Base-by-base conservation (phyloP, 2,329 filamentous ascomycete species). In the Falciphora oryzae region DNA sequence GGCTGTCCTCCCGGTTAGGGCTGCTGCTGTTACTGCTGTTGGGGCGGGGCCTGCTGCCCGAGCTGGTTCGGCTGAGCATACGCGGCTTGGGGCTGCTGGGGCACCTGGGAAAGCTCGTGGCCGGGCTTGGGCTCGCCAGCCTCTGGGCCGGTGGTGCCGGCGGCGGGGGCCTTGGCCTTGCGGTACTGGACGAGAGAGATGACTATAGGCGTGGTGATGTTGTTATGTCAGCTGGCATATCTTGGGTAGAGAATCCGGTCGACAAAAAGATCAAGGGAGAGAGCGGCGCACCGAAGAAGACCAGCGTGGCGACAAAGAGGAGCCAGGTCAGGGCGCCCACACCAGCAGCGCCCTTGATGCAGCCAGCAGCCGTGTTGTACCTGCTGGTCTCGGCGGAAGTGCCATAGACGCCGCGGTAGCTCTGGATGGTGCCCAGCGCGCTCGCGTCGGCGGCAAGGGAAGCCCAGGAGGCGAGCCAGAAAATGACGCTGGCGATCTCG, bases 381-480 rank as follows among this genome's bases (percentile, higher is more conserved):
- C 53, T 31, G 10, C 1, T 2, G 13, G 65, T 59, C 32, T 64
- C 61, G 57, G 32, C 27, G 57, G 38, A 31, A 28, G 29, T 56
- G 65, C 57, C 38, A 58, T n/a, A 59, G 16, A 14, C 10, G 61
- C 59, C 65, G 5, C 63, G 4, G 29, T 56, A 61, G 57, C 32
- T 25, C 62, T 65, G 61, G 27, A 22, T 4, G 8, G 57, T 16
- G 44, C 28, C 25, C 4, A 67, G 32, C 18, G 60, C 44, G 16
- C 66, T 14, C 32, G 66, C 66, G 44, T 70, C 66, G 56, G 64
- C 66, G 64, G 69, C 68, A 11, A 70, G 65, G n/a, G 68, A 66
- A 64, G 68, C 67, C 66, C 66, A 70, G 44, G 65, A 64, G 50
- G 60, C 63, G 59, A 70, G 68, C 68, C 68, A 70, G 57, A 69